Conservation (phyloP, 129 eudicot genomes). For the Saposhnikovia divaricata region DNA sequence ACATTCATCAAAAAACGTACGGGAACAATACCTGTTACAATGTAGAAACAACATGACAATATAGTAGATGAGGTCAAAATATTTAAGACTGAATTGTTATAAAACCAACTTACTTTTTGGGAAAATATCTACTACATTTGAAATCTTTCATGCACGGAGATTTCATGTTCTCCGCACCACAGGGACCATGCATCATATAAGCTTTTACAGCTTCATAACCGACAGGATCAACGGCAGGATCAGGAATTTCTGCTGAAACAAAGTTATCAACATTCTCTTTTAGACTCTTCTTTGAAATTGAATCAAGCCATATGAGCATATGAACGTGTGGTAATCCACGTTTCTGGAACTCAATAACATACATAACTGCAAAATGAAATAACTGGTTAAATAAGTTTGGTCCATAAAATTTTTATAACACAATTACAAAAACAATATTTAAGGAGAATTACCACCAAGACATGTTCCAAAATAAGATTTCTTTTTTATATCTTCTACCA, state of each 20-base stretch:
- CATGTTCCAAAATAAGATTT: not conserved
- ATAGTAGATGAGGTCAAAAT: too few species aligned
- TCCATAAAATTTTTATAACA: too few species aligned
- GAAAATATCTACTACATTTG: constrained; percentile 4
- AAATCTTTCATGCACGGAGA: constrained; percentile 16
- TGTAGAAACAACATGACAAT: too few species aligned
- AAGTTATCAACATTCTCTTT: not conserved
- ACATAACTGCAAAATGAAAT: not conserved
- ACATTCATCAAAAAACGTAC: too few species aligned
- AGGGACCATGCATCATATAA: constrained; percentile 15
- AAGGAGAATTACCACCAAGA: not conserved
- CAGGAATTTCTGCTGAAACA: constrained; percentile 8
- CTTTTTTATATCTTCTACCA: not conserved
- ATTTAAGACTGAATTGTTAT: too few species aligned
- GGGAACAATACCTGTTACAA: too few species aligned
- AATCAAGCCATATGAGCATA: not conserved
- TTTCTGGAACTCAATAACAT: not conserved
- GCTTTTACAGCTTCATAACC: not conserved
- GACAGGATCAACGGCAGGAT: not conserved
- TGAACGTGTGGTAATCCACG: constrained; percentile 10
- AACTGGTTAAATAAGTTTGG: too few species aligned
- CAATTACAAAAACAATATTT: too few species aligned
- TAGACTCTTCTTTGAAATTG: not conserved
- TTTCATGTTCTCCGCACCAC: not conserved
- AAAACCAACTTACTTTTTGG: not conserved